Percentiles rank a stretch among this genome's conserved stretches.
Evolutionary conservation across 73 alveolate species (phyloP).

Genomic region (Halteria grandinella): DNA sequence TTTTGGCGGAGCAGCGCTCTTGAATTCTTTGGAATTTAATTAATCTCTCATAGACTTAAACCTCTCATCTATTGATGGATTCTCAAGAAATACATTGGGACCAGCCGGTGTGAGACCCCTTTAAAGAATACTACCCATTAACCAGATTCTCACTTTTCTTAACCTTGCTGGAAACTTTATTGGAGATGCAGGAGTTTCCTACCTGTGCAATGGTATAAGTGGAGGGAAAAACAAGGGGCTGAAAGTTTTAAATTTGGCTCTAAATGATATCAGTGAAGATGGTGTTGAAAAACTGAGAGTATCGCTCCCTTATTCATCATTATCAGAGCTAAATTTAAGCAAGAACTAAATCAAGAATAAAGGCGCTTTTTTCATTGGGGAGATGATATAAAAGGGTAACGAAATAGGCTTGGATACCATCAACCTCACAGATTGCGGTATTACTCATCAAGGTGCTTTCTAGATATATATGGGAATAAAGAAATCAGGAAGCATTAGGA

Average conservation of each 20-base stretch:
- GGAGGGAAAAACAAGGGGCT: constrained; percentile 11
- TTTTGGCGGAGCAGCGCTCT: constrained; percentile 8
- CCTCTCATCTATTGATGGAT: constrained; percentile 38
- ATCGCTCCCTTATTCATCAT: neutral
- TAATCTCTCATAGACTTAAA: constrained; percentile 26
- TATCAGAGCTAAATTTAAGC: constrained; percentile 38
- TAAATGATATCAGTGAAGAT: constrained; percentile 37
- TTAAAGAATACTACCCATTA: constrained; percentile 1
- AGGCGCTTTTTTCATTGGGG: neutral
- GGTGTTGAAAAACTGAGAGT: constrained; percentile 18
- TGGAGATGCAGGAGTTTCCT: constrained; percentile 42
- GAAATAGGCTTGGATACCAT: neutral
- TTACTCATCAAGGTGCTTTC: neutral
- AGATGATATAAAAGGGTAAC: neutral
- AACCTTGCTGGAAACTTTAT: constrained; percentile 49
- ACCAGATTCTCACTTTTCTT: constrained; percentile 3
- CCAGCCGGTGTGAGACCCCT: constrained; percentile 33
- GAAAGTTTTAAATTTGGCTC: constrained; percentile 7
- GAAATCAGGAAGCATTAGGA: neutral
- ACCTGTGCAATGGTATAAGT: constrained; percentile 30
- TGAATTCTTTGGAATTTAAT: constrained; percentile 9
- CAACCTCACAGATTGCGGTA: constrained; percentile 5
- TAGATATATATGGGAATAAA: constrained; percentile 20
- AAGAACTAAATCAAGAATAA: constrained; percentile 28
- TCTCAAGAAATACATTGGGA: constrained; percentile 48